Evolutionary conservation across 1,284 basidiomycete genomes (phyloP), one percentile per base, ranked within the genome.

Genomic region (Ceraceosorus bombacis): DNA sequence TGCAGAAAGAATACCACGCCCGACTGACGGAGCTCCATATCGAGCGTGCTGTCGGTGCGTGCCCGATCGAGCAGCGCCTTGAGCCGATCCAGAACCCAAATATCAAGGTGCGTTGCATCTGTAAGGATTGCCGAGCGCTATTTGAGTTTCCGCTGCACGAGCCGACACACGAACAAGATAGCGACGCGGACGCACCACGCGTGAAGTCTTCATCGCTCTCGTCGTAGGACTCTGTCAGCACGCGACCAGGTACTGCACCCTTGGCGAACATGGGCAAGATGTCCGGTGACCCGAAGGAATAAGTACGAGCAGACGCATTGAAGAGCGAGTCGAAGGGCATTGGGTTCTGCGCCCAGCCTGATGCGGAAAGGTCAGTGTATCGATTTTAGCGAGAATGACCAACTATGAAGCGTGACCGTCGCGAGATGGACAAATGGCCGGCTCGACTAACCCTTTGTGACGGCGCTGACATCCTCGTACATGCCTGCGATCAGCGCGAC

Each of bases 381-480:
- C 27, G 27, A 27, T 27, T 27, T 27, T 27, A 27, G 27, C 27
- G 27, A 27, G 27, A 27, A 27, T 3, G 3, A 27, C 27, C 27
- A 27, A 27, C 27, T 27, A 27, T 27, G 27, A 27, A 27, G 27
- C 27, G 27, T 27, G 27, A 27, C 27, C 27, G 27, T 27, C 27
- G 36, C 37, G 39, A 41, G 36, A 53, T 10, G 52, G 39, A 51
- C 17, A 37, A 53, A 27, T 27, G 27, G 27, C 27, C 7, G 36
- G 12, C 9, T 15, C 5, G 9, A 53, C 80, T 67, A 78, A 85
- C 85, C 84, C 86, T 88, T 64, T 0, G 87, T 90, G 39, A 93
- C 90, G 10, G 89, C 90, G 5, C 88, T 89, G 5, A 90, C 89
- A 70, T 93, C 89, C 78, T 93, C 90, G 74, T 93, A 92, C 88